These are phyloP conservation scores for Trifolium fragiferum DNA, from an alignment of 306 rosid genomes.

Conservation along the genomic window DNA sequence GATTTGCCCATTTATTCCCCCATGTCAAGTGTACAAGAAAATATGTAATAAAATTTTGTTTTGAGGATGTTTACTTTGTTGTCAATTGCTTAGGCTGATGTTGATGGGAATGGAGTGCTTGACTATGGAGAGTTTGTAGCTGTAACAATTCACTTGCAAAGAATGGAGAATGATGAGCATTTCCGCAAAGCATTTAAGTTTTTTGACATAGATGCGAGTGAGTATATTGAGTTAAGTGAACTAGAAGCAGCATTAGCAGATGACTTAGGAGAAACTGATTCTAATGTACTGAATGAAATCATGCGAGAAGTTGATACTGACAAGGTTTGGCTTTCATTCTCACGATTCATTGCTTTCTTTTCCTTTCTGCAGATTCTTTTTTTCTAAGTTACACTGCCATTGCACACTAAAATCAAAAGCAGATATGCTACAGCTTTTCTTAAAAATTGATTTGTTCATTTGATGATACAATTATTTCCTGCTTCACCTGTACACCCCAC, in stretches of 20 bases:
- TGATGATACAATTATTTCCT: conserved; percentile 1
- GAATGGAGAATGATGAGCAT: conserved; percentile 96
- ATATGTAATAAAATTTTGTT: conserved; percentile 3
- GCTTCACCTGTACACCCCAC: background rate
- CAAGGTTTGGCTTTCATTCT: conserved; percentile 69
- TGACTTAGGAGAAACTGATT: conserved; percentile 78
- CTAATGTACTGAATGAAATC: conserved; percentile 79
- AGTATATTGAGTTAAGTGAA: conserved; percentile 83
- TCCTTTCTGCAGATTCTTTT: conserved; percentile 15
- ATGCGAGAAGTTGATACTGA: conserved; percentile 98
- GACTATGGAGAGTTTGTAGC: conserved; percentile 99
- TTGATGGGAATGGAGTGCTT: conserved; percentile 95
- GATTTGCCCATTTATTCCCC: conserved; percentile 2
- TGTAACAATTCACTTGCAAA: conserved; percentile 96
- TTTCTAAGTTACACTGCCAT: conserved; percentile 5
- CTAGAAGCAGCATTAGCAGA: conserved; percentile 75
- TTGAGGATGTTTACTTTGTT: conserved; percentile 36
- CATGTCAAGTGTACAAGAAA: conserved; percentile 7
- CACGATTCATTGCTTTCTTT: conserved; percentile 23
- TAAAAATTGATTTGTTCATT: background rate
- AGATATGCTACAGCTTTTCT: conserved; percentile 19
- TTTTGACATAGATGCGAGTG: conserved; percentile 91
- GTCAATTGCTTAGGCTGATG: conserved; percentile 76
- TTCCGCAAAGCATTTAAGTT: conserved; percentile 82
- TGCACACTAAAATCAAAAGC: conserved; percentile 15